Evolutionary conservation across 108 stramenopile genomes (phyloP), one percentile per base, ranked within the genome.

Genomic region (Bacterosira constricta): DNA sequence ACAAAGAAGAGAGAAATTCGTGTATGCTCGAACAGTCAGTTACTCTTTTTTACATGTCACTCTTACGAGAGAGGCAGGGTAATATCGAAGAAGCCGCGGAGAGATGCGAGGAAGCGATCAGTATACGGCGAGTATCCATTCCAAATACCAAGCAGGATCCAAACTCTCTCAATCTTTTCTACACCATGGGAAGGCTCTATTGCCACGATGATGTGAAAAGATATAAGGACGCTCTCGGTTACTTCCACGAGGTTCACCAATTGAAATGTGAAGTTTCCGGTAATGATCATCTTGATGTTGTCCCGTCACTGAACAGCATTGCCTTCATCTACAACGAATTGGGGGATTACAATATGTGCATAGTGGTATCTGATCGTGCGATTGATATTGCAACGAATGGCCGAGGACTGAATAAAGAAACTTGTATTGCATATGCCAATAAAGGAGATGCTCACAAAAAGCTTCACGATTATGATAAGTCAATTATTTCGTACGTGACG

Each of bases 221-320:
- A 61, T 72, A 79, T 47, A 55, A 71, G 27, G 66, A 79, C 56
- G 79, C 79, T 18, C 52, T 79, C 6, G 25, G 47, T 2, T 66
- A 79, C 39, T 69, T 79, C 53, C 65, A 72, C 46, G 66, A 79
- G 34, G 66, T 76, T 42, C 75, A 66, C 21, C 65, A 66, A 15
- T 61, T 76, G 51, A 76, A 76, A 44, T 67, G 54, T 29, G 55
- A 76, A 35, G 23, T 68, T 44, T 39, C 41, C 4, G 71, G 79
- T 9, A 55, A 47, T 6, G 69, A 65, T 56, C 80, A 81, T 66
- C 15, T 77, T 13, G 80, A 81, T 34, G 63, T 81, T 23, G 80
- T 71, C 30, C 70, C 70, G 9, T 32, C 80, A 17, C 50, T 81
- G 35, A 81, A 81, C 80, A 77, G 51, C 31, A 76, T 81, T 17